Percentiles rank a stretch among this genome's conserved stretches.
Conservation (phyloP, 2,329 filamentous ascomycete species). For the Torrubiella hemipterigena region DNA sequence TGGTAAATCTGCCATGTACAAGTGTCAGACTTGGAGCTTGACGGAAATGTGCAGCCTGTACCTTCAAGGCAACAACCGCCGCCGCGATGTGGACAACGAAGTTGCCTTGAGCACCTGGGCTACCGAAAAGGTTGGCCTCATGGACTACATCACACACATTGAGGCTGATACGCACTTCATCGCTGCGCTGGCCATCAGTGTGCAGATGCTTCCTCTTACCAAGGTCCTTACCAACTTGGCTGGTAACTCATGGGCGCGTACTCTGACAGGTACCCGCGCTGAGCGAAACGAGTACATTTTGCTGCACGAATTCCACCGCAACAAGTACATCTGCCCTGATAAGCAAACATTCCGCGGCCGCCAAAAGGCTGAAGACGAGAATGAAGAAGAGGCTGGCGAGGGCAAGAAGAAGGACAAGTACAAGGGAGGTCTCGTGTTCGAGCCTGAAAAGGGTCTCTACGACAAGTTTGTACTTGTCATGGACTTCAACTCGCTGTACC, state of each 20-base stretch:
- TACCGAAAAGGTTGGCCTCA: slow-evolving; percentile 64
- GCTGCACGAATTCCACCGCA: slow-evolving; percentile 89
- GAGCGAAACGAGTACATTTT: slow-evolving; percentile 99
- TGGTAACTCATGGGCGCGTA: slow-evolving; percentile 96
- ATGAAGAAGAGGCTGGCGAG: slow-evolving; percentile 51
- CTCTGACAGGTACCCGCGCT: slow-evolving; percentile 85
- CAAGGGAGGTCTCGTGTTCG: slow-evolving; percentile 96
- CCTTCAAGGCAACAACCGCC: slow-evolving; percentile 57
- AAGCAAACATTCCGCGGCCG: slow-evolving; percentile 75
- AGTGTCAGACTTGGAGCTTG: slow-evolving; percentile 95
- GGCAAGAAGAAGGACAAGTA: slow-evolving; percentile 98
- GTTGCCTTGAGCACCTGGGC: slow-evolving; percentile 75
- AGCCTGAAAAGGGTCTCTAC: slow-evolving; percentile 93
- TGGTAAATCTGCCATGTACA: slow-evolving; percentile 92
- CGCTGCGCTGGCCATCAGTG: slow-evolving; percentile 74
- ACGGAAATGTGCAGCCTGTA: slow-evolving; percentile 96
- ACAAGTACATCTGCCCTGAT: slow-evolving; percentile 97
- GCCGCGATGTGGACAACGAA: slow-evolving; percentile 83
- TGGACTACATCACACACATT: slow-evolving; percentile 90
- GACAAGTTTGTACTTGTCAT: slow-evolving; percentile 98
- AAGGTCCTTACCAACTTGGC: slow-evolving; percentile 94
- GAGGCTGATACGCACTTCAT: slow-evolving; percentile 96
- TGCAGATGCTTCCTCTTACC: slow-evolving; percentile 86
- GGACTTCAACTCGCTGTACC: slow-evolving; percentile 99
- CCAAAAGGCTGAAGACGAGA: slow-evolving; percentile 59